Percentiles rank a stretch among this genome's conserved stretches.
These are phyloP conservation scores for Ascocoryne sarcoides DNA, from an alignment of 2,329 filamentous ascomycete species.

Conservation along the genomic window DNA sequence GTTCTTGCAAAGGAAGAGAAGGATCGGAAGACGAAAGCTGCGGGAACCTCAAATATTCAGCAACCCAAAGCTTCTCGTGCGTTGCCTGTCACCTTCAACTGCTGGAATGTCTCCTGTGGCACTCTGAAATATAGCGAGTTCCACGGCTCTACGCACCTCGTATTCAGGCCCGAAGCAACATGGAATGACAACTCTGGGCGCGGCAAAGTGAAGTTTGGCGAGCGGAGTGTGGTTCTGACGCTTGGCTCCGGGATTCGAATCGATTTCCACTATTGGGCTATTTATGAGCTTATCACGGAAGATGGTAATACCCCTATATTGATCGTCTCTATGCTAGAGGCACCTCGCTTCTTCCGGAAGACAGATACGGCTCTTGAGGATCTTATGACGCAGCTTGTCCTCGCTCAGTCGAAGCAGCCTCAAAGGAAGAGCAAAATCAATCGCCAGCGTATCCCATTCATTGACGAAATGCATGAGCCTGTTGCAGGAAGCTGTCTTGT, in stretches of 20 bases:
- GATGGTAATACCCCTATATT: slow-evolving; percentile 32
- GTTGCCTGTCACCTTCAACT: slow-evolving; percentile 26
- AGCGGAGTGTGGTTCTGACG: slow-evolving; percentile 34
- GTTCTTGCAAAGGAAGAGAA: slow-evolving; percentile 19
- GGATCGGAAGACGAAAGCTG: slow-evolving; percentile 8
- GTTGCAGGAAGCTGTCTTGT: slow-evolving; percentile 40
- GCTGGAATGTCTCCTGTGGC: slow-evolving; percentile 33
- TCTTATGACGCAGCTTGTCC: slow-evolving; percentile 4
- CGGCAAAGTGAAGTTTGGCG: slow-evolving; percentile 32
- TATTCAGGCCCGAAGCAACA: slow-evolving; percentile 34
- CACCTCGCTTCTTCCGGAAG: slow-evolving; percentile 40
- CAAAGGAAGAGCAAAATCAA: slow-evolving; percentile 6
- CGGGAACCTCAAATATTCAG: neutral
- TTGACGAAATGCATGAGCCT: slow-evolving; percentile 31
- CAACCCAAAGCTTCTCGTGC: neutral
- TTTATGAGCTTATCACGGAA: slow-evolving; percentile 33
- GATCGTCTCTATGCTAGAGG: slow-evolving; percentile 42
- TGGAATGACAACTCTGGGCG: slow-evolving; percentile 33
- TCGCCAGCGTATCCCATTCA: slow-evolving; percentile 26
- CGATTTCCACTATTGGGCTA: slow-evolving; percentile 37
- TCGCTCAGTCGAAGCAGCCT: neutral
- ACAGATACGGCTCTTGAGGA: slow-evolving; percentile 11
- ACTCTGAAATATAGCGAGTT: slow-evolving; percentile 36
- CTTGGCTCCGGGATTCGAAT: slow-evolving; percentile 30
- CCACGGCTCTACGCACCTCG: slow-evolving; percentile 25